phyloP scores from a whole-genome alignment of 2,329 filamentous ascomycete genomes.

The Ophiostoma ulmi region DNA sequence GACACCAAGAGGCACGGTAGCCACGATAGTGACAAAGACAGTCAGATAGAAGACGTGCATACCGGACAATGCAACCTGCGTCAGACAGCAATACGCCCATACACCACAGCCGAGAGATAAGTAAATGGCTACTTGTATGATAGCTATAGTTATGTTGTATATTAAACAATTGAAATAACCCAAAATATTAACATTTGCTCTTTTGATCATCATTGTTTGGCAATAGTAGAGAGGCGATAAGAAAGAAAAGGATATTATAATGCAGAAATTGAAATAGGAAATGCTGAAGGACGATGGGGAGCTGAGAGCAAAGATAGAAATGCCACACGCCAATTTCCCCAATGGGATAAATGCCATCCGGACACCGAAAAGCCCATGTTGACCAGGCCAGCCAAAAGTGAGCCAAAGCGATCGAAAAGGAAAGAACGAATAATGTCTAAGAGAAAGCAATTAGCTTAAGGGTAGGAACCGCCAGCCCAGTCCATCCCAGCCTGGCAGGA shows the following conservation, averaged over 20 bases:
- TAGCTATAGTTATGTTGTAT: background rate
- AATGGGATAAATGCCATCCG: conserved; percentile 26
- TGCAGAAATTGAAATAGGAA: background rate
- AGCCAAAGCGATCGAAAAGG: background rate
- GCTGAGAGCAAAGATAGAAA: conserved; percentile 13
- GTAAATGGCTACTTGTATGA: background rate
- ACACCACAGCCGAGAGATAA: background rate
- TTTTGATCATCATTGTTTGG: background rate
- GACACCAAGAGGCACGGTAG: background rate
- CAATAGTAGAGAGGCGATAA: background rate
- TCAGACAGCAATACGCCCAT: conserved; percentile 5
- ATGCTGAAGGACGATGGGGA: conserved; percentile 6
- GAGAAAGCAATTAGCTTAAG: background rate
- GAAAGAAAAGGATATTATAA: background rate
- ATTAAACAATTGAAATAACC: background rate
- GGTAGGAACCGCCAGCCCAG: background rate
- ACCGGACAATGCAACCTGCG: conserved; percentile 9
- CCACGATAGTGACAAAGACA: background rate
- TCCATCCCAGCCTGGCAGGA: background rate
- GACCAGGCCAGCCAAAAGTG: background rate
- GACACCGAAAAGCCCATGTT: conserved; percentile 21
- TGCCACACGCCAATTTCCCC: conserved; percentile 20
- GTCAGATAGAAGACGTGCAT: background rate
- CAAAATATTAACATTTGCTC: background rate
- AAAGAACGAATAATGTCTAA: background rate